Percentiles rank a stretch among this genome's conserved stretches.
These are phyloP conservation scores for Penicillium sp. DNA, from an alignment of 2,329 filamentous ascomycete genomes.

Conservation along the genomic window DNA sequence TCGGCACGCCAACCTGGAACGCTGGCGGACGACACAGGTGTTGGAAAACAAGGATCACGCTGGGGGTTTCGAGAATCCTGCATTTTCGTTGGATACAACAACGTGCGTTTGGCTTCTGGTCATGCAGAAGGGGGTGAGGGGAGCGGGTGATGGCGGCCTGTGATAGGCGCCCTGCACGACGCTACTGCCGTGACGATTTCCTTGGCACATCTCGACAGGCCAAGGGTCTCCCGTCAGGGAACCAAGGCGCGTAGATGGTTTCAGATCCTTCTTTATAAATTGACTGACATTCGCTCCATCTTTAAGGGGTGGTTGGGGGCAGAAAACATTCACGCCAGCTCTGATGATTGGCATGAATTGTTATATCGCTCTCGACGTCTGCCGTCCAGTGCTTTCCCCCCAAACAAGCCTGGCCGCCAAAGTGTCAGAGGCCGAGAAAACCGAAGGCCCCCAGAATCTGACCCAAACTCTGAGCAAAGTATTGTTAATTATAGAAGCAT, in stretches of 20 bases:
- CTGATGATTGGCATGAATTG: neutral
- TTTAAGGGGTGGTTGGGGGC: neutral
- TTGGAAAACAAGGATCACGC: neutral
- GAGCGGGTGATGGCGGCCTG: constrained; percentile 21
- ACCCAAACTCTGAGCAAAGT: neutral
- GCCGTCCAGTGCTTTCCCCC: neutral
- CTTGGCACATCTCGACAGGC: constrained; percentile 17
- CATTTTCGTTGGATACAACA: constrained; percentile 16
- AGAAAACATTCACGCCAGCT: neutral
- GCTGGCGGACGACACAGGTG: constrained; percentile 11
- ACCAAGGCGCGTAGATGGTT: constrained; percentile 1
- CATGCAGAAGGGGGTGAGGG: constrained; percentile 19
- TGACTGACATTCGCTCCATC: neutral
- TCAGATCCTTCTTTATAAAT: constrained; percentile 3
- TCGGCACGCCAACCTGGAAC: constrained; percentile 21
- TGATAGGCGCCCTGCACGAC: constrained; percentile 20
- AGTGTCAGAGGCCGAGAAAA: neutral
- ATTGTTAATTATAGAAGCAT: neutral
- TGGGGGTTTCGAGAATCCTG: constrained; percentile 1
- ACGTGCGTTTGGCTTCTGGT: constrained; percentile 10
- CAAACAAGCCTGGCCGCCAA: neutral
- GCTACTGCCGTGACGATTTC: constrained; percentile 24
- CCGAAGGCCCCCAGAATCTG: neutral
- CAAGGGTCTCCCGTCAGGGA: neutral
- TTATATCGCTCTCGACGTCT: neutral